Percentiles rank a stretch among this genome's conserved stretches.
Conservation (phyloP, 352 stramenopile species). For the Phytophthora tentaculata region DNA sequence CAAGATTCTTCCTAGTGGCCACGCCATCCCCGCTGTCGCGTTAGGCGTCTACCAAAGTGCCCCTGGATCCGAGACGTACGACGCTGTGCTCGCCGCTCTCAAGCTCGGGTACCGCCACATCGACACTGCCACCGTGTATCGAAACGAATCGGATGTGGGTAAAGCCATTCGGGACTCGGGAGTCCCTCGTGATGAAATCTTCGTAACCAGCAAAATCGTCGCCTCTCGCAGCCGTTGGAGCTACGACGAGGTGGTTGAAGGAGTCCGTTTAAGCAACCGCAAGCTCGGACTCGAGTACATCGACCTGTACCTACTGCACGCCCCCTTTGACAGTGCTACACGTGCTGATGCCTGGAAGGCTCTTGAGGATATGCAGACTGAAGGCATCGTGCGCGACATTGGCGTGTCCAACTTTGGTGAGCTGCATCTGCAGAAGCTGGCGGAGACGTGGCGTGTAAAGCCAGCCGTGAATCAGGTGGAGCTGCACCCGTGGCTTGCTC, state of each 20-base stretch:
- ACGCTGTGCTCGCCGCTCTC: constrained; percentile 62
- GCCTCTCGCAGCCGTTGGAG: constrained; percentile 43
- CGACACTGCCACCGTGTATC: constrained; percentile 87
- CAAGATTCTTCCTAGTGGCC: constrained; percentile 50
- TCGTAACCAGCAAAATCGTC: constrained; percentile 84
- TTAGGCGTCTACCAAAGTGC: constrained; percentile 66
- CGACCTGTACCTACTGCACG: constrained; percentile 84
- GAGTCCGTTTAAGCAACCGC: constrained; percentile 52
- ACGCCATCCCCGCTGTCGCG: constrained; percentile 50
- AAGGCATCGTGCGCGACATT: constrained; percentile 80
- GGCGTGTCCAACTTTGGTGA: constrained; percentile 92
- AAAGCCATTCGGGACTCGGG: constrained; percentile 73
- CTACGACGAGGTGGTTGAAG: constrained; percentile 73
- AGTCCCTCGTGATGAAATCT: constrained; percentile 78
- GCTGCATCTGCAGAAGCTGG: constrained; percentile 67
- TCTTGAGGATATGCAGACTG: constrained; percentile 53
- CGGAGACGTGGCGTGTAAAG: constrained; percentile 57
- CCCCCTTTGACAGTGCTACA: constrained; percentile 50
- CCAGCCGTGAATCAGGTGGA: constrained; percentile 85
- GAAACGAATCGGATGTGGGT: constrained; percentile 90
- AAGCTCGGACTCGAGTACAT: constrained; percentile 80
- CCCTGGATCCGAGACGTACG: constrained; percentile 58
- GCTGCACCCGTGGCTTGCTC: constrained; percentile 74
- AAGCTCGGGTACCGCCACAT: constrained; percentile 90
- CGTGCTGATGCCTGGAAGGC: constrained; percentile 63